These are phyloP conservation scores for Acanthamoeba sp. DNA, from an alignment of 208 protist genomes.

Conservation along the genomic window DNA sequence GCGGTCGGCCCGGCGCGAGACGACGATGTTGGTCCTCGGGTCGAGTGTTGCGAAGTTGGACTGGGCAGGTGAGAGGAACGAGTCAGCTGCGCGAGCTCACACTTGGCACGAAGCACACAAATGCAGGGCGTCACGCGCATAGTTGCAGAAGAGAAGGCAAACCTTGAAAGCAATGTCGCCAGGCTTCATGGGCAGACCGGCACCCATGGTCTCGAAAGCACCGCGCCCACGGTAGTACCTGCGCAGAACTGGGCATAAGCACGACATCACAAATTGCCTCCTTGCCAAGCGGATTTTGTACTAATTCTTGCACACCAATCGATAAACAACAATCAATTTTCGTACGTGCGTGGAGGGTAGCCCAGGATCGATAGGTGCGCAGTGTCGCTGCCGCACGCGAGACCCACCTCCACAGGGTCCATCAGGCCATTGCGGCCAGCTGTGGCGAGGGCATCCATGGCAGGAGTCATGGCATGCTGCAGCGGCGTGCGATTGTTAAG, in stretches of 20 bases:
- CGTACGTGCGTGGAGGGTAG: conserved; percentile 86
- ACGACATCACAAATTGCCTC: no score
- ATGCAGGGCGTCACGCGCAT: no score
- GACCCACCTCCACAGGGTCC: conserved; percentile 89
- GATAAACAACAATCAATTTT: not conserved
- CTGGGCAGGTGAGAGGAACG: not conserved
- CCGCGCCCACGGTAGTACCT: conserved; percentile 89
- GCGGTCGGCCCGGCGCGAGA: conserved; percentile 83
- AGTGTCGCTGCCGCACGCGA: conserved; percentile 90
- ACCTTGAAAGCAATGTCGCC: conserved; percentile 92
- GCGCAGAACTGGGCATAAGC: no score
- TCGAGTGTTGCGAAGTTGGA: conserved; percentile 89
- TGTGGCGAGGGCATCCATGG: conserved; percentile 82
- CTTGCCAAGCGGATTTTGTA: no score
- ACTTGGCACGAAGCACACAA: no score
- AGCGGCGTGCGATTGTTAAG: conserved; percentile 80
- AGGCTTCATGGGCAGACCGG: conserved; percentile 88
- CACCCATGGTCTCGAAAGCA: conserved; percentile 90
- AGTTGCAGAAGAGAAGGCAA: not conserved
- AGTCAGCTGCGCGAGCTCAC: no score
- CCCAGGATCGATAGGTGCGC: conserved; percentile 90
- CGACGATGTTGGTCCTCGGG: conserved; percentile 80
- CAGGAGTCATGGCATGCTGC: conserved; percentile 77
- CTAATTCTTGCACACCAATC: not conserved
- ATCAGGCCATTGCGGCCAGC: conserved; percentile 86